Evolutionary conservation across 192 early-diverging fungal genomes (phyloP).

Genomic region (Chytriomyces sp.): DNA sequence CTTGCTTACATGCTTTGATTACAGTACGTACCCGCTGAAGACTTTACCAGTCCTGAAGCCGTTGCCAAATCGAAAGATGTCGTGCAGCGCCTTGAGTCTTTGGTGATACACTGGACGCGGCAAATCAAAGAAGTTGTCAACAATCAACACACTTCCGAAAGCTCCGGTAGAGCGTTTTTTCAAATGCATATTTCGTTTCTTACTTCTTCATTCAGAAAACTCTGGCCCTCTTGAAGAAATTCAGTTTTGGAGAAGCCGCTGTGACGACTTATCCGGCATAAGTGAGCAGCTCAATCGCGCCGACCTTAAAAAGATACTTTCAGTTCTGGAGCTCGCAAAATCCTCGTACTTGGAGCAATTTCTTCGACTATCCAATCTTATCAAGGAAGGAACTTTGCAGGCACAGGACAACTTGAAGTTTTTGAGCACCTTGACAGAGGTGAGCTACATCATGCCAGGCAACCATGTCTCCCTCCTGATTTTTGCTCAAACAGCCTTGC

Average conservation of each 20-base stretch:
- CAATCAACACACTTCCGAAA: conserved; percentile 60
- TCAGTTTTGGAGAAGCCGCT: conserved; percentile 62
- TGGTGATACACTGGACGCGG: conserved; percentile 65
- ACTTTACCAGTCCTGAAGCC: conserved; percentile 40
- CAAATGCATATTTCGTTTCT: conserved; percentile 1
- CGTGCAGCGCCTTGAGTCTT: conserved; percentile 59
- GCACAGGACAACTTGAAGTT: conserved; percentile 71
- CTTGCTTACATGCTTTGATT: neutral
- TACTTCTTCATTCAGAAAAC: conserved; percentile 46
- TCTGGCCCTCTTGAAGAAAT: conserved; percentile 67
- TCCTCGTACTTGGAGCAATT: conserved; percentile 68
- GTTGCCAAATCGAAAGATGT: conserved; percentile 57
- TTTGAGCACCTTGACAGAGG: conserved; percentile 54
- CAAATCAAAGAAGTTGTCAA: conserved; percentile 72
- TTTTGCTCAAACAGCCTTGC: conserved; percentile 38
- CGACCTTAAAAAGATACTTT: conserved; percentile 58
- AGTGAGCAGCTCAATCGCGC: conserved; percentile 57
- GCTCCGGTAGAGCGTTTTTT: conserved; percentile 14
- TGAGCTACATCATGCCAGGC: neutral
- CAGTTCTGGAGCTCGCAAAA: conserved; percentile 56
- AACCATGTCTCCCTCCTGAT: neutral
- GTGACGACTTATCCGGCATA: conserved; percentile 67
- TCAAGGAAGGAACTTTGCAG: conserved; percentile 63
- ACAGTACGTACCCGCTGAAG: conserved; percentile 56
- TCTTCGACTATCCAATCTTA: conserved; percentile 57